Conservation (phyloP, 108 stramenopile genomes). For the Nitzschia putrida region DNA sequence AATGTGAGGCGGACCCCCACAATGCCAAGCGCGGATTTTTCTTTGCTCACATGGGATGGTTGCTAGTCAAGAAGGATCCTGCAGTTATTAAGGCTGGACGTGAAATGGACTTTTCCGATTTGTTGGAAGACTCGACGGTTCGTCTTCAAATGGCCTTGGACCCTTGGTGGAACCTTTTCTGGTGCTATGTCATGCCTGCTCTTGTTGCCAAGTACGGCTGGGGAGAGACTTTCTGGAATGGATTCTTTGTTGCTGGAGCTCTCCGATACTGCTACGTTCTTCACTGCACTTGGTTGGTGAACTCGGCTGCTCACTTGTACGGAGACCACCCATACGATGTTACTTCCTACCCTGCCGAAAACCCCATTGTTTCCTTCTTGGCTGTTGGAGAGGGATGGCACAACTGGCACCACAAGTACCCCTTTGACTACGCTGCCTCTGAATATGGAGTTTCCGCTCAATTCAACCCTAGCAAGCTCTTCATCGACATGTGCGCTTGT, state of each 20-base stretch:
- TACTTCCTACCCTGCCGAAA: constrained; percentile 93
- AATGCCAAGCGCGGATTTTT: constrained; percentile 99
- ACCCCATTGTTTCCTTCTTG: constrained; percentile 92
- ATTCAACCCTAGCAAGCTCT: constrained; percentile 96
- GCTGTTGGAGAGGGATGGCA: constrained; percentile 99
- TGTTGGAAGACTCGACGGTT: constrained; percentile 91
- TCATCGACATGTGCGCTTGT: constrained; percentile 86
- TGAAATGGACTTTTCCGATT: constrained; percentile 91
- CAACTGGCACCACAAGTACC: constrained; percentile 99
- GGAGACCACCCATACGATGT: constrained; percentile 99
- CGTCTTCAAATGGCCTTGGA: constrained; percentile 92
- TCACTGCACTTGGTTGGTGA: constrained; percentile 98
- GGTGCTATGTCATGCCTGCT: constrained; percentile 98
- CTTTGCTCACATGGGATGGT: constrained; percentile 99
- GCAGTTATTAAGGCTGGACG: constrained; percentile 93
- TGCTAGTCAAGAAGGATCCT: constrained; percentile 96
- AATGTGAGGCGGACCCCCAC: constrained; percentile 99
- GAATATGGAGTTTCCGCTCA: constrained; percentile 95
- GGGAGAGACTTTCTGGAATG: constrained; percentile 97
- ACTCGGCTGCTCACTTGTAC: constrained; percentile 97
- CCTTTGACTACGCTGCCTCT: constrained; percentile 97
- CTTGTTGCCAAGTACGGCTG: constrained; percentile 87
- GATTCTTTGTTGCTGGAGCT: constrained; percentile 95
- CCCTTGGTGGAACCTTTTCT: constrained; percentile 97
- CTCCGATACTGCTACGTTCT: constrained; percentile 93